Conservation (phyloP, 2,329 filamentous ascomycete genomes). For the Cladosporium cucumerinum region DNA sequence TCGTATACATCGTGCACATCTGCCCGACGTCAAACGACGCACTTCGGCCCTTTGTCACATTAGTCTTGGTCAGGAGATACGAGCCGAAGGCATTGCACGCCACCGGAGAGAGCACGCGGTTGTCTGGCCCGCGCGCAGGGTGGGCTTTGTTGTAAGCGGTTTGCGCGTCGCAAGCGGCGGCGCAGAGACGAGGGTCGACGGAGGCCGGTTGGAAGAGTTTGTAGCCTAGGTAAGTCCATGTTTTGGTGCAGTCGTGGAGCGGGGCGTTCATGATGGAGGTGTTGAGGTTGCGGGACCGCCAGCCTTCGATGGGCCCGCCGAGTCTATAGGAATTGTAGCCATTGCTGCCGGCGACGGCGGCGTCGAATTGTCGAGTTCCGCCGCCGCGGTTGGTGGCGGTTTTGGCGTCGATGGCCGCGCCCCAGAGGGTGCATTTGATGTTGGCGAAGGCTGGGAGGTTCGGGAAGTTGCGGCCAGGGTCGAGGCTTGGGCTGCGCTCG, state of each 20-base stretch:
- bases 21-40: background rate
- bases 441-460: conserved; percentile 36
- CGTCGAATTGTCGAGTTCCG: conserved; percentile 34
- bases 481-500: conserved; percentile 34
- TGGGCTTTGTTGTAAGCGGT: background rate
- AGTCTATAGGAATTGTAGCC: conserved; percentile 25
- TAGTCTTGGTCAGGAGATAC: conserved; percentile 12
- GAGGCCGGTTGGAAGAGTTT: conserved; percentile 27
- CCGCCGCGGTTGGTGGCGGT: conserved; percentile 37
- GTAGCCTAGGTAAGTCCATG: conserved; percentile 28
- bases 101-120: background rate
- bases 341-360: conserved; percentile 45
- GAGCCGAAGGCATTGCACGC: conserved; percentile 12
- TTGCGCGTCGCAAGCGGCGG: conserved; percentile 26
- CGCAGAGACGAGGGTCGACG: conserved; percentile 33
- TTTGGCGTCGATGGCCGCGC: conserved; percentile 26
- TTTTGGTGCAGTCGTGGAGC: conserved; percentile 21
- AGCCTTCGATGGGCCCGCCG: conserved; percentile 15
- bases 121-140: no score
- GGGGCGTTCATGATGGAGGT: conserved; percentile 1
- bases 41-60: background rate
- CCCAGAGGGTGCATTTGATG: conserved; percentile 38
- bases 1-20: conserved; percentile 13
- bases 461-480: conserved; percentile 32
- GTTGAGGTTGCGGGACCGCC: background rate